Percentiles rank a stretch among this genome's conserved stretches.
Evolutionary conservation across 306 rosid species (phyloP).

Genomic region (Acacia confusa): DNA sequence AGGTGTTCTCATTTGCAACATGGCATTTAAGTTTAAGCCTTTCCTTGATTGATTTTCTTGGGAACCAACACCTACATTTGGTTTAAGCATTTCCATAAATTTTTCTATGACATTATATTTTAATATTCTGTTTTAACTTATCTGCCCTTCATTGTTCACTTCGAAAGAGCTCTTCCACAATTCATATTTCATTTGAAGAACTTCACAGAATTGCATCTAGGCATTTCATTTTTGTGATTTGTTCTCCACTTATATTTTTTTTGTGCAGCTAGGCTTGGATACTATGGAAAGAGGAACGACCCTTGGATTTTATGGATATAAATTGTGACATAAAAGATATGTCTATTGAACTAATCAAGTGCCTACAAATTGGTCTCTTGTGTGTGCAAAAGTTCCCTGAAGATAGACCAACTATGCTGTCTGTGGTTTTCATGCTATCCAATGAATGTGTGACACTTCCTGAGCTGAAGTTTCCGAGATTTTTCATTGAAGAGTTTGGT

Average conservation of each 20-base stretch:
- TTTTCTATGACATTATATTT: background rate
- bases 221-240: background rate
- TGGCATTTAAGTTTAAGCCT: background rate
- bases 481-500: background rate
- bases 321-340: slow-evolving; percentile 1
- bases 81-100: background rate
- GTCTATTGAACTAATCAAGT: slow-evolving; percentile 36
- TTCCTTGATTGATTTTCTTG: background rate
- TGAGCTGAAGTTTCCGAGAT: slow-evolving; percentile 22
- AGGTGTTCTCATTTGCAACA: slow-evolving; percentile 21
- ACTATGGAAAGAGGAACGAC: slow-evolving; percentile 28
- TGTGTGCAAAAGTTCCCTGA: slow-evolving; percentile 42
- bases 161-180: background rate
- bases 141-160: background rate
- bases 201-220: no score
- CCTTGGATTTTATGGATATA: slow-evolving; percentile 31
- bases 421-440: slow-evolving; percentile 45
- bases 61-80: background rate
- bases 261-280: slow-evolving; percentile 34
- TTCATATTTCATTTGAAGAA: no score
- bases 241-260: background rate
- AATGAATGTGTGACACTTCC: slow-evolving; percentile 23
- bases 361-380: slow-evolving; percentile 50
- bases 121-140: background rate
- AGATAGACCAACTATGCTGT: slow-evolving; percentile 49